Conservation (phyloP, 306 rosid species). For the Benincasa hispida region DNA sequence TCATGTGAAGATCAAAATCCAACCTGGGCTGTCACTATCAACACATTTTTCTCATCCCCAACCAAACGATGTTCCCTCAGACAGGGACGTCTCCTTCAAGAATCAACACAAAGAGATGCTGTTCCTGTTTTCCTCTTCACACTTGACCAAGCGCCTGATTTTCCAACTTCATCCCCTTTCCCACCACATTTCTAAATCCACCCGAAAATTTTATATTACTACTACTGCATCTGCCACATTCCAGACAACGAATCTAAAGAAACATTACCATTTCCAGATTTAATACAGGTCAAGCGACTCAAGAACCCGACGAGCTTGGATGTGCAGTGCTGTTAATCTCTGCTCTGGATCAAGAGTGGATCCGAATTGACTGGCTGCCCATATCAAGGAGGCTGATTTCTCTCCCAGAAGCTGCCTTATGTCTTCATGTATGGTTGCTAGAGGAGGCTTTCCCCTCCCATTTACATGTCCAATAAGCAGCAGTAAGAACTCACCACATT, state of each 20-base stretch:
- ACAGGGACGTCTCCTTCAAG: background rate
- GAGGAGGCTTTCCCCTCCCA: slow-evolving; percentile 57
- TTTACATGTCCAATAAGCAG: slow-evolving; percentile 84
- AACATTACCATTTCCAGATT: slow-evolving; percentile 6
- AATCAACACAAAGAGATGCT: background rate
- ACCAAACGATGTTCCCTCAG: background rate
- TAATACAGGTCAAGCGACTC: slow-evolving; percentile 78
- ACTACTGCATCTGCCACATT: background rate
- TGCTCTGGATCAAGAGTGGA: slow-evolving; percentile 82
- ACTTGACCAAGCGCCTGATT: background rate
- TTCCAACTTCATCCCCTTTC: background rate
- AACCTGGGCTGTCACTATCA: background rate
- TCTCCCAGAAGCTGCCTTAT: slow-evolving; percentile 76
- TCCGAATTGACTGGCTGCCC: slow-evolving; percentile 97
- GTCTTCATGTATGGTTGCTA: slow-evolving; percentile 78
- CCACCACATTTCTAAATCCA: no score
- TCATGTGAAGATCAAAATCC: background rate
- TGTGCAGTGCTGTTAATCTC: slow-evolving; percentile 68
- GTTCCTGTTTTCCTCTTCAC: background rate
- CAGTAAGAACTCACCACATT: slow-evolving; percentile 85
- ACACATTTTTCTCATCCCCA: background rate
- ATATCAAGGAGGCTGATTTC: slow-evolving; percentile 88
- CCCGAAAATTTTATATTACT: background rate
- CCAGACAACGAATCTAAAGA: background rate
- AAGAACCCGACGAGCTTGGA: slow-evolving; percentile 85